Percentiles rank a stretch among this genome's conserved stretches.
phyloP scores from a whole-genome alignment of 495 filamentous ascomycete genomes.

The Penicillium chermesinum region DNA sequence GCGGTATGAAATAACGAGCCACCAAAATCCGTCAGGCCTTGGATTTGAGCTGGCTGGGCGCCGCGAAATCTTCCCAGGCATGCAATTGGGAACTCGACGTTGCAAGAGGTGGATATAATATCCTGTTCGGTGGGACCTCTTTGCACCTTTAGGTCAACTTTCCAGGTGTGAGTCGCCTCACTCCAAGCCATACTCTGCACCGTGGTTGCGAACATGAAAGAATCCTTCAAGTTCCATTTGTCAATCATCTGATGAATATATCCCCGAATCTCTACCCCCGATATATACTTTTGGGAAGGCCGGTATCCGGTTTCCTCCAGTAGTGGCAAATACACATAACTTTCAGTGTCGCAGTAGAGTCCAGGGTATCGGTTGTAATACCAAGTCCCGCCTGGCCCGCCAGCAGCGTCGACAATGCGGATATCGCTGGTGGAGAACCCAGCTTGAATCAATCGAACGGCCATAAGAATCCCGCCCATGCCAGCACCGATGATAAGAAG shows the following conservation, averaged over 20 bases:
- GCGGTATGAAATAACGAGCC: constrained; percentile 37
- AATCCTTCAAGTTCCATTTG: constrained; percentile 42
- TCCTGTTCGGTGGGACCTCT: neutral
- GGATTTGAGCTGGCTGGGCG: constrained; percentile 26
- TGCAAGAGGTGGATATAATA: constrained; percentile 4
- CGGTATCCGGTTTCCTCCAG: constrained; percentile 58
- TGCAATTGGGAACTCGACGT: constrained; percentile 20
- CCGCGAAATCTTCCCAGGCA: constrained; percentile 1
- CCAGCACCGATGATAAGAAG: too few relatives aligned
- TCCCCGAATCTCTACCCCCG: constrained; percentile 17
- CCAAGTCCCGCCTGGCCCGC: constrained; percentile 48
- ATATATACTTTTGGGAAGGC: constrained; percentile 34
- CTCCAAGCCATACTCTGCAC: constrained; percentile 5
- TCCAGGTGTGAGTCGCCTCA: neutral
- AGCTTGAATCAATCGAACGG: too few relatives aligned
- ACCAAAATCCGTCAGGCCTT: constrained; percentile 14
- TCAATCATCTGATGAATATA: constrained; percentile 22
- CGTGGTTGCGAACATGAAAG: constrained; percentile 37
- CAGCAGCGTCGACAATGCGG: constrained; percentile 39
- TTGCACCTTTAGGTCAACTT: neutral
- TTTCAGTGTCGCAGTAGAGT: constrained; percentile 29
- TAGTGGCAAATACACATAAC: constrained; percentile 43
- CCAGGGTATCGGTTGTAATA: constrained; percentile 41
- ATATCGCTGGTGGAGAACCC: too few relatives aligned
- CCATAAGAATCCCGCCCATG: too few relatives aligned